Conservation (phyloP, 2,329 filamentous ascomycete genomes). For the Fusarium lateritium region DNA sequence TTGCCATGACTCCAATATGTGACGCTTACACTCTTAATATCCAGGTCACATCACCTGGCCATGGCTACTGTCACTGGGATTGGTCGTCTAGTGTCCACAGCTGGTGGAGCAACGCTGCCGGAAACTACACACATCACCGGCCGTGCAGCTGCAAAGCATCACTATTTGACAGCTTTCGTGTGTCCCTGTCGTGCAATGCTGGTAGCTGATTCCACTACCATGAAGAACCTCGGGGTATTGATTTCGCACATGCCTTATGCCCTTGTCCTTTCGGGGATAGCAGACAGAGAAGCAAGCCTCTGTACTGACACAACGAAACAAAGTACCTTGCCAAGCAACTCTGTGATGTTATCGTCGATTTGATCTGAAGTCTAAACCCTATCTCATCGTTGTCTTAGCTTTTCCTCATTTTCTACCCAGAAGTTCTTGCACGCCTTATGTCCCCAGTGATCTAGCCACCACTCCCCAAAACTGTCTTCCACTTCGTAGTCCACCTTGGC, state of each 20-base stretch:
- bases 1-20: not conserved
- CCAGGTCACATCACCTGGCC: conserved; percentile 15
- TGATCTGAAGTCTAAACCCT: not conserved
- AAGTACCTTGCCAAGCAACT: not conserved
- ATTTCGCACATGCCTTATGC: not conserved
- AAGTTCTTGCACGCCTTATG: conserved; percentile 86
- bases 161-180: conserved; percentile 14
- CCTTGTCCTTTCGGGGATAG: not conserved
- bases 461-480: conserved; percentile 94
- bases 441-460: conserved; percentile 94
- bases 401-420: conserved; percentile 83
- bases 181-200: conserved; percentile 14
- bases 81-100: conserved; percentile 25
- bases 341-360: not conserved
- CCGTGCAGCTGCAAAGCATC: conserved; percentile 22
- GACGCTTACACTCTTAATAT: conserved; percentile 15
- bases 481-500: conserved; percentile 81
- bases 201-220: conserved; percentile 2
- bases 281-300: not conserved
- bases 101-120: conserved; percentile 27
- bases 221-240: not conserved
- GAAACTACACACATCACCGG: conserved; percentile 3
- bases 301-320: not conserved
- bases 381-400: conserved; percentile 75
- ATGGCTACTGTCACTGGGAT: conserved; percentile 14